Base-by-base conservation (phyloP, 2,329 filamentous ascomycete genomes). In the Aureobasidium sp. region DNA sequence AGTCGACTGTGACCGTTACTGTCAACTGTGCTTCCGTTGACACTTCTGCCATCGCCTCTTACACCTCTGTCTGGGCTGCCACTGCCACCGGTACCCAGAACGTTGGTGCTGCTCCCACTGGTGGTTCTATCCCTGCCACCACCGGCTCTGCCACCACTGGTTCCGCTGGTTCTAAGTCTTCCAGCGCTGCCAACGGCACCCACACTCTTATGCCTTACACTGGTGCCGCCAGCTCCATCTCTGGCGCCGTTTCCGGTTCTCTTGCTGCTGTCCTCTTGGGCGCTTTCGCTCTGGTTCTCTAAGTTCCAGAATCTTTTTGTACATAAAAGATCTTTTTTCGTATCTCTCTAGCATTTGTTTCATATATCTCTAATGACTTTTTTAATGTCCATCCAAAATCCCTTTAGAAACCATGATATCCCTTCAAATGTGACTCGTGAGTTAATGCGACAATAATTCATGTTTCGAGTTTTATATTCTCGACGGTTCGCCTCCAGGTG, bases 111-210 rank as follows among this genome's bases (percentile, higher is more conserved):
- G 52, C 61, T 29, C 29, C 20, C 20, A 59, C 60, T 27, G 61
- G 34, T 32, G 41, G 53, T 9, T 56, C 60, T 12, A 39, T 32
- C 39, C 13, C 56, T 46, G 29, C 53, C 29, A 23, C 47, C 32
- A 51, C 51, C 15, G 41, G 51, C 15, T 53, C 59, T 9, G 50
- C 51, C 48, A 34, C 53, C 53, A 17, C 34, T 23, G 36, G 27
- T 2, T 15, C 53, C 27, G 32, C 51, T 55, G 51, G 51, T 20
- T 55, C 51, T 26, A 51, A 62, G 29, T 53, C 62, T 47, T 63
- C 64, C n/a, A 34, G 52, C 46, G 41, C 64, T 42, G 29, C 61
- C 29, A 61, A 59, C 56, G 56, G 56, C 44, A 59, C 56, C 23
- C 42, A 59, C 29, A 27, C 42, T 20, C 29, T 59, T 17, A 59